Evolutionary conservation across 257 asterid genomes (phyloP), one percentile per base, ranked within the genome.

Genomic region (Solanum sitiens): DNA sequence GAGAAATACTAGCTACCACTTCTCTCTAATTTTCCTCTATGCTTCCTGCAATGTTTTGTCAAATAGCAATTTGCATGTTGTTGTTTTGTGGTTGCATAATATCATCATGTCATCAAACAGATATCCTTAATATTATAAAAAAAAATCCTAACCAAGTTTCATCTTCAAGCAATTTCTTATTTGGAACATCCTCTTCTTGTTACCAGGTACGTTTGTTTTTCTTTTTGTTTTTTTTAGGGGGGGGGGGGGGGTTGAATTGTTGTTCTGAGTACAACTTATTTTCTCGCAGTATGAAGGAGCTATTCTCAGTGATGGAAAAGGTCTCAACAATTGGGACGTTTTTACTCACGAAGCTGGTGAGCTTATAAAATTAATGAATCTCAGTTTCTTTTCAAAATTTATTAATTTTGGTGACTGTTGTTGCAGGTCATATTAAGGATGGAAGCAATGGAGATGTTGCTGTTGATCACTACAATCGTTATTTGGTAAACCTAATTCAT

Each of bases 121-220:
- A 77, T 7, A 47, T 21, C 15, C 65, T 89, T 30, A 11, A 61
- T n/a, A 59, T 84, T 39, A 56, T 91, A 80, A 83, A 85, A 77
- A 85, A 68, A 74, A 86, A 59, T 67, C 45, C 87, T 59, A 32
- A 72, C 39, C 53, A 73, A 35, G 25, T 73, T 82, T 68, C 86
- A 39, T 90, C 91, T 83, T 92, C 93, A 11, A 87, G 72, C 61
- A 87, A 86, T 32, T 91, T 94, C 91, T 88, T 91, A 35, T 92
- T 92, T 39, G 95, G 97, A 85, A 91, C 97, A 56, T 93, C 97
- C 33, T 92, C 95, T 63, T 93, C 97, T 73, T 91, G 94, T 44
- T 94, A 94, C 87, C 95, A 94, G 94, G 95, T 35, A 35, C 11
- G 9, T 39, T 7, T 39, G 8, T 39, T 7, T 4, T 27, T 27